phyloP scores from a whole-genome alignment of 306 rosid species.

The Cicer arietinum region DNA sequence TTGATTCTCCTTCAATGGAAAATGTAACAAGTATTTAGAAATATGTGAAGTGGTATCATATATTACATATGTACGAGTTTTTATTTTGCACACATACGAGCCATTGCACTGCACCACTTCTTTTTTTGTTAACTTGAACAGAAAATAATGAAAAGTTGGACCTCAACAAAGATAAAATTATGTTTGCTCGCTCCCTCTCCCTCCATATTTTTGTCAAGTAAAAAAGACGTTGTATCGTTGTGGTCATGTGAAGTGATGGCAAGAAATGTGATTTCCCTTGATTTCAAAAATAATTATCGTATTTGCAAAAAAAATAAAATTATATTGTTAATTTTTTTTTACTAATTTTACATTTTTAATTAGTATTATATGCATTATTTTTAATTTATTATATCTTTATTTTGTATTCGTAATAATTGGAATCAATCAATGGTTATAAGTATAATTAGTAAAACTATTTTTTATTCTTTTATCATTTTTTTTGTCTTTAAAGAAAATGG shows the following conservation, averaged over 20 bases:
- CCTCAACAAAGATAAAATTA: constrained; percentile 13
- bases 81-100: constrained; percentile 40
- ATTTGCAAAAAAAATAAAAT: no score
- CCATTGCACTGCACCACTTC: constrained; percentile 36
- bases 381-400: no score
- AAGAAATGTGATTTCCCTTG: neutral
- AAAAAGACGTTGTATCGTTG: neutral
- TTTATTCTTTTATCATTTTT: no score
- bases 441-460: no score
- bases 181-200: neutral
- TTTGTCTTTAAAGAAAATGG: no score
- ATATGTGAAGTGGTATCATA: constrained; percentile 47
- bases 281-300: no score
- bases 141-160: constrained; percentile 46
- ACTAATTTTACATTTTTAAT: no score
- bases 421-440: no score
- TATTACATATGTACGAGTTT: constrained; percentile 43
- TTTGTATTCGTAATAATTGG: no score
- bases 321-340: no score
- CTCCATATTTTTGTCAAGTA: neutral
- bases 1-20: constrained; percentile 49
- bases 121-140: constrained; percentile 39
- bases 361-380: no score
- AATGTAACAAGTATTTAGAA: constrained; percentile 52
- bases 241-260: neutral